These are phyloP conservation scores for Arabidopsis thaliana DNA, from an alignment of 345 rosid species.

Conservation along the genomic window DNA sequence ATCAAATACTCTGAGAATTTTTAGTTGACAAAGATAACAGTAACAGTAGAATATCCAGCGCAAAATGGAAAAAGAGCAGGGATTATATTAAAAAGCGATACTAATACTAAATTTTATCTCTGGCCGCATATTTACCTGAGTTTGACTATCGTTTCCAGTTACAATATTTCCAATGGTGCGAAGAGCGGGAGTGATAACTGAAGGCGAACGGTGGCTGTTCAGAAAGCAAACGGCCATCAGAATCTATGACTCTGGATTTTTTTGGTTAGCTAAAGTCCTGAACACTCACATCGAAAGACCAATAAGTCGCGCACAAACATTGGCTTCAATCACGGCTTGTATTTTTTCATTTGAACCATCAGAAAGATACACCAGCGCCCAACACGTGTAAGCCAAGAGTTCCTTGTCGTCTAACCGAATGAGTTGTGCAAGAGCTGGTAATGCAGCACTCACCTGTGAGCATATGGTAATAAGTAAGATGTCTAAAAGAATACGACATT, in stretches of 20 bases:
- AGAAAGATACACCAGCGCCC: slow-evolving; percentile 57
- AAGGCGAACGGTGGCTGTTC: slow-evolving; percentile 45
- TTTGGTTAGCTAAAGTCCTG: slow-evolving; percentile 23
- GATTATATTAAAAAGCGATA: not conserved
- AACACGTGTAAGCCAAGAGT: slow-evolving; percentile 77
- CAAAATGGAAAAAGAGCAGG: not conserved
- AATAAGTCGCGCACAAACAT: slow-evolving; percentile 74
- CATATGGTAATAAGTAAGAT: slow-evolving; percentile 22
- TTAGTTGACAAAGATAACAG: slow-evolving; percentile 8
- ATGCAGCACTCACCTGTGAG: slow-evolving; percentile 73
- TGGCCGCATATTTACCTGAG: slow-evolving; percentile 38
- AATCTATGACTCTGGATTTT: slow-evolving; percentile 28
- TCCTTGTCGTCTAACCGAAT: slow-evolving; percentile 74
- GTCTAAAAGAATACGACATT: slow-evolving; percentile 20
- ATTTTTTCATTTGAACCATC: slow-evolving; percentile 79
- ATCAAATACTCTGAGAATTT: not conserved
- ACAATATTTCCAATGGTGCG: slow-evolving; percentile 48
- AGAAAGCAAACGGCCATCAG: slow-evolving; percentile 41
- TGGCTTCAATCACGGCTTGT: slow-evolving; percentile 81
- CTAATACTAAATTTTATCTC: slow-evolving; percentile 13
- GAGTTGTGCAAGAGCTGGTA: slow-evolving; percentile 70
- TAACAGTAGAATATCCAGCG: slow-evolving; percentile 2
- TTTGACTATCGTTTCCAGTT: slow-evolving; percentile 46
- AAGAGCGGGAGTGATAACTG: slow-evolving; percentile 46
- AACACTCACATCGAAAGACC: slow-evolving; percentile 73